These are phyloP conservation scores for Ceratocystiopsis sp. DNA, from an alignment of 2,329 filamentous ascomycete genomes.

Conservation along the genomic window DNA sequence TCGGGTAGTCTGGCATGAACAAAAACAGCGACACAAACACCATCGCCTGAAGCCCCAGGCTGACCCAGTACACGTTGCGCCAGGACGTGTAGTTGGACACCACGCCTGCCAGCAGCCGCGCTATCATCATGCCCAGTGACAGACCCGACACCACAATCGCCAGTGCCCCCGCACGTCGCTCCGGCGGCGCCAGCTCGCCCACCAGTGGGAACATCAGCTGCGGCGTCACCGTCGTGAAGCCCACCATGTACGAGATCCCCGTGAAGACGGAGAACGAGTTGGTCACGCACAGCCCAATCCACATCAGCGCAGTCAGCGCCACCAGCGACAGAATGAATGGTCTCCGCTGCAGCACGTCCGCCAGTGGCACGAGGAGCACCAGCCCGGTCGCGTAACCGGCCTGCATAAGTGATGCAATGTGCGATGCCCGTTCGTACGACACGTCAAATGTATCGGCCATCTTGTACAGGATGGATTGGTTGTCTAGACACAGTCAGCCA, in stretches of 20 bases:
- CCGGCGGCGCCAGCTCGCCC: constrained; percentile 55
- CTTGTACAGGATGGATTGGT: constrained; percentile 61
- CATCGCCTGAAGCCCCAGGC: constrained; percentile 51
- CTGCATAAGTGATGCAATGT: constrained; percentile 60
- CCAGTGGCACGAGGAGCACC: constrained; percentile 58
- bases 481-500: constrained; percentile 23
- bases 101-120: constrained; percentile 58
- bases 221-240: constrained; percentile 67
- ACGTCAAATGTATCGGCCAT: constrained; percentile 56
- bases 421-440: constrained; percentile 46
- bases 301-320: constrained; percentile 50
- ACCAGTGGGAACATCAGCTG: constrained; percentile 67
- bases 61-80: constrained; percentile 66
- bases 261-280: constrained; percentile 46
- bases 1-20: constrained; percentile 69
- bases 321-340: constrained; percentile 53
- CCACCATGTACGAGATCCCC: constrained; percentile 53
- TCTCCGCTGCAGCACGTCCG: constrained; percentile 50
- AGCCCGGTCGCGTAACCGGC: constrained; percentile 62
- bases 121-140: constrained; percentile 58
- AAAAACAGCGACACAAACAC: constrained; percentile 49
- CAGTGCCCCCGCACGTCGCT: constrained; percentile 50
- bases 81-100: constrained; percentile 58
- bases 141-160: constrained; percentile 62
- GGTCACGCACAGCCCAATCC: constrained; percentile 57